Evolutionary conservation across 495 filamentous ascomycete species (phyloP).

Genomic region (Podospora comata): DNA sequence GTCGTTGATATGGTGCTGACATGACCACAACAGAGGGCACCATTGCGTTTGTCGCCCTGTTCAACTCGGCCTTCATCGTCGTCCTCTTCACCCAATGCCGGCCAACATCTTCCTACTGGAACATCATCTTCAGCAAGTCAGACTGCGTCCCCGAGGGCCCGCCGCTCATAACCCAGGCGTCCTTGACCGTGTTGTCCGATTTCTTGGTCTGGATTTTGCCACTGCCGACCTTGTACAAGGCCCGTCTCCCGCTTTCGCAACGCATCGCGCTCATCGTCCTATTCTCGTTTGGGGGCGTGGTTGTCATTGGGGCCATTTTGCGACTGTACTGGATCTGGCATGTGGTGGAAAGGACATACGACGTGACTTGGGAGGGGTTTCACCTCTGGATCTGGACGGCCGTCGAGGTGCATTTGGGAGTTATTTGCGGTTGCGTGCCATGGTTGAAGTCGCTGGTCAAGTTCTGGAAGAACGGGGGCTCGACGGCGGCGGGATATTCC

Average conservation of each 20-base stretch:
- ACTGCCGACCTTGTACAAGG: constrained; percentile 33
- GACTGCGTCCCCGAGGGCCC: constrained; percentile 32
- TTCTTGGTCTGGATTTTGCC: constrained; percentile 44
- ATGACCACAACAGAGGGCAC: constrained; percentile 3
- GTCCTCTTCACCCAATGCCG: constrained; percentile 38
- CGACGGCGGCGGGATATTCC: constrained; percentile 2
- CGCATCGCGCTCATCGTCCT: constrained; percentile 28
- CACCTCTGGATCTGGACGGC: constrained; percentile 42
- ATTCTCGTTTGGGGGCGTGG: constrained; percentile 28
- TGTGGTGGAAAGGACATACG: constrained; percentile 31
- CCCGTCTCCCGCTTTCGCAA: constrained; percentile 28
- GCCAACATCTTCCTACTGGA: constrained; percentile 40
- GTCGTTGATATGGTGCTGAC: constrained; percentile 3
- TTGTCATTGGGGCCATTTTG: constrained; percentile 24
- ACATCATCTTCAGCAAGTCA: constrained; percentile 5
- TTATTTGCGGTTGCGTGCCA: constrained; percentile 43
- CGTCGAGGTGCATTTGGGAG: constrained; percentile 41
- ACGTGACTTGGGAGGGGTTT: constrained; percentile 40
- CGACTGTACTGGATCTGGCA: constrained; percentile 30
- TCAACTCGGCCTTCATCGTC: constrained; percentile 28
- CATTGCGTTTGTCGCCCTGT: constrained; percentile 25
- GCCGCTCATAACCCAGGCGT: constrained; percentile 26
- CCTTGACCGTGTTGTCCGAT: constrained; percentile 38
- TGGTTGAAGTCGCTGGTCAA: constrained; percentile 36
- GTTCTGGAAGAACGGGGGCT: constrained; percentile 15